Evolutionary conservation across 441 rosid species (phyloP).

Genomic region (Populus hybrid): DNA sequence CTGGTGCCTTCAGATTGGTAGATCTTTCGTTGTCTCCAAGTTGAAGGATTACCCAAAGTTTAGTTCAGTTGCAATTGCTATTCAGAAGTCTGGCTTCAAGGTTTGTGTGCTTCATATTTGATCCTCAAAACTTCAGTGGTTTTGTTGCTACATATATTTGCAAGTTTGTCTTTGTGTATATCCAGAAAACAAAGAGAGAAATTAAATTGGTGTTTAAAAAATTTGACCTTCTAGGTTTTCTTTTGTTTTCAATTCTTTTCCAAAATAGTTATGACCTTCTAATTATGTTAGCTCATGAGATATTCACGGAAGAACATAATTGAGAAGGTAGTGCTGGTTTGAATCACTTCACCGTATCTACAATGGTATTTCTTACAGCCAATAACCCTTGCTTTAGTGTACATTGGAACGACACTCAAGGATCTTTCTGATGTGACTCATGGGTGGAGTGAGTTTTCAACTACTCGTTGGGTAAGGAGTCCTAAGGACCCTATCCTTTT

Average conservation of each 20-base stretch:
- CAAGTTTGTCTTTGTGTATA: neutral
- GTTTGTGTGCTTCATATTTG: conserved; percentile 33
- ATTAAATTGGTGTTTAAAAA: neutral
- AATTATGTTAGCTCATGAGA: neutral
- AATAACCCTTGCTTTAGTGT: conserved; percentile 80
- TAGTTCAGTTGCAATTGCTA: conserved; percentile 81
- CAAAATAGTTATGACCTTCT: neutral
- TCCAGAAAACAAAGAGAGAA: neutral
- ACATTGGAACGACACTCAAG: conserved; percentile 88
- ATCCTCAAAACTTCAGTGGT: conserved; percentile 8
- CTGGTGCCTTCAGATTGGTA: conserved; percentile 57
- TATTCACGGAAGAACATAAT: neutral
- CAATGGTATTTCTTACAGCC: conserved; percentile 52
- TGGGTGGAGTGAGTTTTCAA: conserved; percentile 85
- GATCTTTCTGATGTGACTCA: conserved; percentile 94
- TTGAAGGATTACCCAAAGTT: conserved; percentile 93
- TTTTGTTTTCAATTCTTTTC: neutral
- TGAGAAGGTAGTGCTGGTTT: neutral
- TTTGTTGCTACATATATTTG: neutral
- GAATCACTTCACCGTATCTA: neutral
- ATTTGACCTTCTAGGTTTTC: neutral
- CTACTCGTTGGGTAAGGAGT: conserved; percentile 65
- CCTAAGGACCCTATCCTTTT: neutral
- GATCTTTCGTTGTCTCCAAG: conserved; percentile 74
- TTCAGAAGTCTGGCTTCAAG: conserved; percentile 84